Evolutionary conservation across 2,329 filamentous ascomycete genomes (phyloP).

Genomic region (Cladosporium cucumerinum): DNA sequence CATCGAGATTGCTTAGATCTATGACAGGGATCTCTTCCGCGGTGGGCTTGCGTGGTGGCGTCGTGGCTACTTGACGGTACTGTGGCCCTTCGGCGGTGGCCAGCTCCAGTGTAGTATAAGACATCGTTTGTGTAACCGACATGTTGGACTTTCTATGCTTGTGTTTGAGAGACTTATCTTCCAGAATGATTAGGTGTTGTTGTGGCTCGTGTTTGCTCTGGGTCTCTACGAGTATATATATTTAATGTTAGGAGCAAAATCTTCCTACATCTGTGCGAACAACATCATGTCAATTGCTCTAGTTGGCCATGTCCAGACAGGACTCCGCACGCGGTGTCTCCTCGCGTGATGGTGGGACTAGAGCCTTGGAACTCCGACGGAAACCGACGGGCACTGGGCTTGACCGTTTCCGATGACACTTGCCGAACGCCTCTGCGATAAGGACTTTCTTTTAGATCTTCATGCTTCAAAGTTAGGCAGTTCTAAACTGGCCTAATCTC

Average conservation of each 20-base stretch:
- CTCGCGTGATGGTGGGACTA: background rate
- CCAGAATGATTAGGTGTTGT: background rate
- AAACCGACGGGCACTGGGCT: background rate
- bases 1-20: conserved; percentile 1
- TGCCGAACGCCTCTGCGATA: background rate
- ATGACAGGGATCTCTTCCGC: background rate
- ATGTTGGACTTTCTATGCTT: background rate
- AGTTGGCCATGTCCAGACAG: background rate
- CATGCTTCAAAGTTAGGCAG: background rate
- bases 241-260: background rate
- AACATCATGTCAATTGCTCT: background rate
- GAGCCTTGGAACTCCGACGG: background rate
- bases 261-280: background rate
- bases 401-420: background rate
- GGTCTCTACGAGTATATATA: background rate
- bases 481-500: background rate
- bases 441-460: background rate
- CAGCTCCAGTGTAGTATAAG: conserved; percentile 1
- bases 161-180: background rate
- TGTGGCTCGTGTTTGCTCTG: background rate
- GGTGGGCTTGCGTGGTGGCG: background rate
- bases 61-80: conserved; percentile 1
- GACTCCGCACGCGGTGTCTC: background rate
- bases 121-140: background rate
- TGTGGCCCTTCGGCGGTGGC: background rate